Base-by-base conservation (phyloP, 2,329 filamentous ascomycete genomes). In the Furcasterigmium sp. region DNA sequence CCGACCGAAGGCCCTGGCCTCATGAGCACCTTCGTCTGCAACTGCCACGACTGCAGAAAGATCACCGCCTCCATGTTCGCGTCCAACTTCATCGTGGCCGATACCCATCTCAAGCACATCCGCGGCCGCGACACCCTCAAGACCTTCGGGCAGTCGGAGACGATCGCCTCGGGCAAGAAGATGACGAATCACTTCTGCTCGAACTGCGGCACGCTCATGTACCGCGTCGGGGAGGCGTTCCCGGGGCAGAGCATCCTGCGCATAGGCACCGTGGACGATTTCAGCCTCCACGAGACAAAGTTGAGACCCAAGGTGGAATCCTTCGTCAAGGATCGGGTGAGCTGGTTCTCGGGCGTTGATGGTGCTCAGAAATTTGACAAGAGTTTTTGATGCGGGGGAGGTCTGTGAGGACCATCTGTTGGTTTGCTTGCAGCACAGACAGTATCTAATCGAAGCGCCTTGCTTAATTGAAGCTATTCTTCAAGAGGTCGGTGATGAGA, bases 121-220 rank as follows among this genome's bases (percentile, higher is more conserved):
- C 73, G 77, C 11, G 78, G 78, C 8, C 58, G 61, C 4, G 70
- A 76, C 1, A 72, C 69, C 23, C 64, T 82, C 11, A 74, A 56
- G n/a, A 49, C 53, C 1, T 82, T 61, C 45, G 49, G 54, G 4
- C 72, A 80, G 50, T 52, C 51, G 3, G 53, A 62, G 15, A 79
- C 76, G 0, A 69, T 77, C 32, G 63, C 49, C 0, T 65, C 67
- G 0, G 66, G 65, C 3, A 66, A 70, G 42, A 57, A 39, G 6
- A 84, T 84, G 80, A 74, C 73, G 8, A 83, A 84, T 52, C 64
- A 69, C 53, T 85, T 84, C 58, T 85, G 81, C 51, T 60, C 54
- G 0, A 73, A 64, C 0, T 85, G 80, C 53, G 80, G 81, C 1
- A 73, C 72, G 0, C 66, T 83, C 5, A 75, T 84, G 76, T 83